Evolutionary conservation across 176 grass and related monocot genomes (phyloP).

Genomic region (Rhynchospora tenuis): DNA sequence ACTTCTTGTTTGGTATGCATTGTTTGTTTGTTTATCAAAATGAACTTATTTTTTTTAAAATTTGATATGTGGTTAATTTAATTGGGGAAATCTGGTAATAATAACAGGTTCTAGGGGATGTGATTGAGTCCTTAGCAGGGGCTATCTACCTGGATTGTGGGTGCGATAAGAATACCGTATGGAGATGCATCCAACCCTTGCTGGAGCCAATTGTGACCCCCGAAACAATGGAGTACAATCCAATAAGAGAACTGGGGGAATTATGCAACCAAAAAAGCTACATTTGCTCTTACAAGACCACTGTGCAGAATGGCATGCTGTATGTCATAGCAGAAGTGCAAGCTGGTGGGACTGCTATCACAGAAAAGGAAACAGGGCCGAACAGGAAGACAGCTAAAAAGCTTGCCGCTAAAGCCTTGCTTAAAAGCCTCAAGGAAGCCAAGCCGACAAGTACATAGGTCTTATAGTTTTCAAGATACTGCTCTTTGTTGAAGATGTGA

Average conservation of each 20-base stretch:
- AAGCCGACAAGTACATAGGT: background rate
- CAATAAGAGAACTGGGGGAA: constrained; percentile 46
- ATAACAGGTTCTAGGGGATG: constrained; percentile 65
- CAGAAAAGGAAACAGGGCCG: constrained; percentile 22
- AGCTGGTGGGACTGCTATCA: constrained; percentile 19
- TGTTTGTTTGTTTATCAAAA: background rate
- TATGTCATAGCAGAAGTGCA: constrained; percentile 37
- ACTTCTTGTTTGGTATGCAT: background rate
- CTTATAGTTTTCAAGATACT: background rate
- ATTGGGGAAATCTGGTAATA: background rate
- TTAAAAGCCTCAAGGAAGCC: constrained; percentile 33
- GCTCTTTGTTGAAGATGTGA: background rate
- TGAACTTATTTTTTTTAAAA: background rate
- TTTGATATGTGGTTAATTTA: background rate
- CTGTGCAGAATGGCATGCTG: background rate
- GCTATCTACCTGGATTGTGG: constrained; percentile 58
- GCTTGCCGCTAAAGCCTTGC: constrained; percentile 37
- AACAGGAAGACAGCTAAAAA: constrained; percentile 37
- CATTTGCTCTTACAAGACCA: background rate
- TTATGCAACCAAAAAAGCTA: constrained; percentile 29
- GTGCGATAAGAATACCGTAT: constrained; percentile 42
- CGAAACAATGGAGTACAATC: constrained; percentile 45
- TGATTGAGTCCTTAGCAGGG: constrained; percentile 64
- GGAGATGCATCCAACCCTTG: constrained; percentile 47
- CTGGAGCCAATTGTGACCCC: constrained; percentile 62